Evolutionary conservation across 345 rosid species (phyloP), one percentile per base, ranked within the genome.

Genomic region (Pelargonium nanum): DNA sequence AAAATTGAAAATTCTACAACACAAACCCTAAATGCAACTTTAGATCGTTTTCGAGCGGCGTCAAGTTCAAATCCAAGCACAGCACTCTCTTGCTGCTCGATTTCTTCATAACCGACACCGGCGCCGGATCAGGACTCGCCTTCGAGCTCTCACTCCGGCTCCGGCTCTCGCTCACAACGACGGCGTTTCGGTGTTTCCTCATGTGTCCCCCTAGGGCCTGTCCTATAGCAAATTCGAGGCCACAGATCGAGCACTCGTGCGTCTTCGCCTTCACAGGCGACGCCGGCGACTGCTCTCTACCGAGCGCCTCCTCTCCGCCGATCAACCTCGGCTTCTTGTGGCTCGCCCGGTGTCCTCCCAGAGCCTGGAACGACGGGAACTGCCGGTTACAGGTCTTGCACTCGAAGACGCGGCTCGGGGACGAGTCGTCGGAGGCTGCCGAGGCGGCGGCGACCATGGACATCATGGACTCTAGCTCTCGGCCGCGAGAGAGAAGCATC

Each of bases 201-300:
- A 92, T 92, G 65, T 92, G 98, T 24, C 98, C 98, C 0, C 98
- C 98, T 0, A 89, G 79, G 0, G 98, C 98, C 74, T 92, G 98
- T 17, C 98, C 96, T 3, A 92, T 61, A 0, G 83, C 64, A 22
- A 92, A 92, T 69, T 89, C 93, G 1, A 81, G 77, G 17, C 98
- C 96, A 26, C 98, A 92, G 20, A 89, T 83, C 8, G 93, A 77
- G 72, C 98, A 92, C 80, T 80, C 80, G 64, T 92, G 98, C 5
- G 70, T 76, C 72, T 86, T 86, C 4, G 81, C 77, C 70, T 83
- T 86, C 40, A 75, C 60, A 0, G 82, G 87, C 22, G 86, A 75
- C n/a, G n/a, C n/a, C n/a, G n/a, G n/a, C n/a, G n/a, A n/a, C n/a
- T n/a, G n/a, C n/a, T n/a, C n/a, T n/a, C n/a, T n/a, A n/a, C n/a